These are phyloP conservation scores for Aspergillus phoenicis DNA, from an alignment of 2,329 filamentous ascomycete species.

Conservation along the genomic window DNA sequence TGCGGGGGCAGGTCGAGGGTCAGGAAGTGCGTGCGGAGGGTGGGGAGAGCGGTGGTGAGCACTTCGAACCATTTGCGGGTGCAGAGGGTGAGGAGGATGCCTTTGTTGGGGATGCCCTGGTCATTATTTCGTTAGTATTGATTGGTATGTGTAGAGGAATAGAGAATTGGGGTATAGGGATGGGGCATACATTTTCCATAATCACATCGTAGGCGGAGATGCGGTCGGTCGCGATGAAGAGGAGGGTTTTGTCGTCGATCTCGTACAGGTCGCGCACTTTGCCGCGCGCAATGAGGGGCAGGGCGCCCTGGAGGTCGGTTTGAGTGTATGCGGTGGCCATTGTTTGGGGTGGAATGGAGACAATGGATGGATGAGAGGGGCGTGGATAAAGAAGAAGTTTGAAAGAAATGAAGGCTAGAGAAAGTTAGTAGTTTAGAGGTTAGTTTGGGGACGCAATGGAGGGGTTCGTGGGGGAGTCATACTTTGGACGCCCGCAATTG, in stretches of 20 bases:
- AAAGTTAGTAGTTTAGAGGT: neutral
- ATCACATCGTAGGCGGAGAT: constrained; percentile 96
- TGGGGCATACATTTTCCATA: constrained; percentile 68
- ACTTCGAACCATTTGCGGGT: constrained; percentile 70
- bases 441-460: neutral
- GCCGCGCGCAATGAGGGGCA: constrained; percentile 59
- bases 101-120: constrained; percentile 69
- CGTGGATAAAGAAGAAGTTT: neutral
- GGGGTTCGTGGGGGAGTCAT: neutral
- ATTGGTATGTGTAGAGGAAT: constrained; percentile 43
- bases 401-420: neutral
- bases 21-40: constrained; percentile 65
- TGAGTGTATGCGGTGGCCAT: constrained; percentile 45
- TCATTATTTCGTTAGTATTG: constrained; percentile 22
- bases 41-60: constrained; percentile 58
- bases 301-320: constrained; percentile 46
- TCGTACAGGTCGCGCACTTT: constrained; percentile 84
- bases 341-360: constrained; percentile 7
- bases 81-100: constrained; percentile 67
- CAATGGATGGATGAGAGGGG: neutral
- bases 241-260: constrained; percentile 68
- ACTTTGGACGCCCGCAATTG: too few species aligned
- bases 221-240: constrained; percentile 85
- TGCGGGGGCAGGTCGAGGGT: constrained; percentile 58
- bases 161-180: constrained; percentile 34